Evolutionary conservation across 2,329 filamentous ascomycete species (phyloP), one percentile per base, ranked within the genome.

Genomic region (Sarocladium strictum): DNA sequence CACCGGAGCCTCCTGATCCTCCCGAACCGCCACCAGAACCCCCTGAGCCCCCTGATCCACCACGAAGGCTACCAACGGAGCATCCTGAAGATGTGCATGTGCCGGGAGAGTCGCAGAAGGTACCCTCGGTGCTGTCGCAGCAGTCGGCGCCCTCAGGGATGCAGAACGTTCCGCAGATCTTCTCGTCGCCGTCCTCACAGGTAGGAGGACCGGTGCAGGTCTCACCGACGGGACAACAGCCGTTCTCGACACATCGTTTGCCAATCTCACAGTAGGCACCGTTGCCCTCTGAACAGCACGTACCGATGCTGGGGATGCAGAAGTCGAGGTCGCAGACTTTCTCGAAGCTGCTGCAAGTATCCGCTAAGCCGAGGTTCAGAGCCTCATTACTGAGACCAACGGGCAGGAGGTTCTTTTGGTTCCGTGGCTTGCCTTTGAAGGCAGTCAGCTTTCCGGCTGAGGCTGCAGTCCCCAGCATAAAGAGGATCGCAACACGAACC

Each of bases 181-280:
- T 57, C 7, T 57, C 60, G 17, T 40, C 33, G 38, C 61, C 66
- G 0, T 58, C 15, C 7, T 49, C 45, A n/a, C 66, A 68, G 15
- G 61, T 63, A 1, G 58, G 54, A 9, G 64, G 60, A 12, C 67
- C 67, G 3, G 60, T 56, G 59, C 69, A 71, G 19, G 62, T 55
- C 52, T 65, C 55, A 51, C 69, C 69, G n/a, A 58, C 53, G 12
- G 58, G 56, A 51, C 69, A 71, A 60, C 69, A 71, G n/a, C 67
- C 67, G 4, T 60, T 58, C 2, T 41, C 6, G 33, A 59, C 56
- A 54, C 69, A 71, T 55, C 63, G 62, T 19, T 64, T 58, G 5
- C 65, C 67, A 12, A 50, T n/a, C 7, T 64, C 60, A 58, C 69
- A 71, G 56, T 64, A 71, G 14, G 61, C 55, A 32, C 66, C 65